Evolutionary conservation across 1,284 basidiomycete genomes (phyloP), one percentile per base, ranked within the genome.

Genomic region (Tetrapyrgos nigripes): DNA sequence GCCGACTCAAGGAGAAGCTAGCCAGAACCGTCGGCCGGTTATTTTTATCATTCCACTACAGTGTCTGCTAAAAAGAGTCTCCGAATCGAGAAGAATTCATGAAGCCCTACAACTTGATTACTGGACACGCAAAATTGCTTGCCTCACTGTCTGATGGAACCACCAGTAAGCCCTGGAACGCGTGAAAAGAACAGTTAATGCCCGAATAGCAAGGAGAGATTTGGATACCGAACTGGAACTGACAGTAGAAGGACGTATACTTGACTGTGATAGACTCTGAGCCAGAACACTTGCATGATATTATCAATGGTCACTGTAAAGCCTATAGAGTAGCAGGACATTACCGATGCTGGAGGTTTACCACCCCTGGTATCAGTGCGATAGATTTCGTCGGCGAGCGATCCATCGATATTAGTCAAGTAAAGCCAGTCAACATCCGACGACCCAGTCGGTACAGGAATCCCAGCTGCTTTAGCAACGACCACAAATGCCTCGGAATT

Each of bases 371-470:
- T 90, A 65, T 87, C 80, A 11, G 83, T 74, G 51, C 87, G 74
- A 73, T 80, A 87, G 5, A 88, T 76, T 53, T 78, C 71, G 55
- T 74, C 75, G 3, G 87, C 85, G 33, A 89, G 70, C 2, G 71
- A 66, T 3, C 87, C 87, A 45, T 79, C 62, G 11, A 83, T 70
- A 35, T 70, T 71, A 27, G 72, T 76, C 24, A 91, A 73, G 57
- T 80, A 70, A 19, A 89, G 73, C 83, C 85, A 88, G 61, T 85
- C 79, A 28, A 90, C 75, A 62, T 89, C 81, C 43, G 70, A 64
- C 5, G 69, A 63, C 52, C 82, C 72, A 21, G 72, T 73, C 10
- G 85, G 85, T 13, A 83, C 79, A 3, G 78, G 63, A 10, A 84
- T 56, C 56, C 73, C 73, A 9, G 70, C 80, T 28, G 72, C 68